phyloP scores from a whole-genome alignment of 805 yeast genomes.

The Tanozyma kutaoensis region DNA sequence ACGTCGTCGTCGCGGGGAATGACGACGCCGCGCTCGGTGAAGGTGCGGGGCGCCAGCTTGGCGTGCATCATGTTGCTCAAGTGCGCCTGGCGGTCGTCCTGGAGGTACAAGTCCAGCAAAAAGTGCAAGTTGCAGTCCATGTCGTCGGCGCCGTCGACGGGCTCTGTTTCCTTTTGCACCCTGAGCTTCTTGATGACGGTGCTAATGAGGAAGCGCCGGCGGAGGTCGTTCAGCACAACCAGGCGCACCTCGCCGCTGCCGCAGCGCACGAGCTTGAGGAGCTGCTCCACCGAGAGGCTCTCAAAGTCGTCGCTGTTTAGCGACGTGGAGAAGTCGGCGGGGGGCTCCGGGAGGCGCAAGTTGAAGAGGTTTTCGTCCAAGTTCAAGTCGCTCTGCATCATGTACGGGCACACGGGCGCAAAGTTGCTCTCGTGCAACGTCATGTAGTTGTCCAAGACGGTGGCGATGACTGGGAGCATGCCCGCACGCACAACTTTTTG shows the following conservation, averaged over 20 bases:
- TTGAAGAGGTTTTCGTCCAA: conserved; percentile 6
- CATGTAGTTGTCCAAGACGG: conserved; percentile 80
- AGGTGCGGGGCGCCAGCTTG: conserved; percentile 21
- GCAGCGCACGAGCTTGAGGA: conserved; percentile 21
- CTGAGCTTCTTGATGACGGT: conserved; percentile 22
- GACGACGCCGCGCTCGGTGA: conserved; percentile 52
- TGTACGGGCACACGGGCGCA: conserved; percentile 3
- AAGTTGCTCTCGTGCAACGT: conserved; percentile 26
- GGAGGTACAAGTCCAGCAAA: conserved; percentile 24
- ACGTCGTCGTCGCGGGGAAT: conserved; percentile 89
- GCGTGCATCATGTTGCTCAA: conserved; percentile 13
- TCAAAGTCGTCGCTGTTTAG: conserved; percentile 22
- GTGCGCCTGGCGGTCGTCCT: conserved; percentile 15
- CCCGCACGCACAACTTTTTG: conserved; percentile 87
- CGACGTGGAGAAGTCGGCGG: neutral
- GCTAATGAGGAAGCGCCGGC: conserved; percentile 21
- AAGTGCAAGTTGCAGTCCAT: conserved; percentile 30
- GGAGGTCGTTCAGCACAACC: conserved; percentile 16
- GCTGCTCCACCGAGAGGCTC: conserved; percentile 19
- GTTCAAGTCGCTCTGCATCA: conserved; percentile 1
- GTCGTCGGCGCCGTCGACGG: conserved; percentile 21
- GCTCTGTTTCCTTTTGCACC: conserved; percentile 24
- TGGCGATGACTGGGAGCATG: conserved; percentile 78
- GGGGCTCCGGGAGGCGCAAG: neutral
- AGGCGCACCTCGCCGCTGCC: conserved; percentile 4